Base-by-base conservation (phyloP, 2,329 filamentous ascomycete genomes). In the Hypoxylon sp. region DNA sequence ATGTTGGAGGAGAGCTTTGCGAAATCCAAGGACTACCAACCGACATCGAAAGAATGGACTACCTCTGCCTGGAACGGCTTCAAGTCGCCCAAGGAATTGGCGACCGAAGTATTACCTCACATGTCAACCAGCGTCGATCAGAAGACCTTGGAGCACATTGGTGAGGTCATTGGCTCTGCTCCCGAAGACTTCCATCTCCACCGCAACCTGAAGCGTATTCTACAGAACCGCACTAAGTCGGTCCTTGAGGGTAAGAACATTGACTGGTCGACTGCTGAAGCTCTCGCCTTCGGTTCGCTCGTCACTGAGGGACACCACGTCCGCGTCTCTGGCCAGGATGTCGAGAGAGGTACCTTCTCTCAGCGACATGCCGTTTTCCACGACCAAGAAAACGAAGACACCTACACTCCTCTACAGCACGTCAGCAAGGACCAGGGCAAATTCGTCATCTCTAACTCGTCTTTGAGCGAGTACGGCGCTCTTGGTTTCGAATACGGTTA, bases 41-140 rank as follows among this genome's bases (percentile, higher is more conserved):
- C 96, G 50, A 97, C 93, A 44, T 93, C 95, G 73, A 97, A 97
- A 85, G 96, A 99, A 83, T 99, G 96, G 96, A 90, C 97, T 75
- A 98, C 96, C 7, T 98, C 95, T 57, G 95, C 96, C 63, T 99
- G 96, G 96, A 97, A 99, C 84, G 95, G 95, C 70, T 98, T 99
- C 90, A 98, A 98, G 86, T 97, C 95, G 33, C 96, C 96, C 77
- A 98, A 98, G 86, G 96, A 99, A 83, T 87, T 99, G 71, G 95
- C 95, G 33, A 96, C 91, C 25, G 96, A 99, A 85, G 90, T 98
- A 50, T 86, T 99, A 57, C 95, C 95, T 56, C 96, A 99, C 84
- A 89, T 93, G 76, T 91, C 94, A 27, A 99, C 96, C 42, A 92
- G 90, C 55, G 91, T 98, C 49, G 90, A 92, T 70, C 79, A 81